phyloP scores from a whole-genome alignment of 2,329 filamentous ascomycete species.

The Pezicula rhizophila region DNA sequence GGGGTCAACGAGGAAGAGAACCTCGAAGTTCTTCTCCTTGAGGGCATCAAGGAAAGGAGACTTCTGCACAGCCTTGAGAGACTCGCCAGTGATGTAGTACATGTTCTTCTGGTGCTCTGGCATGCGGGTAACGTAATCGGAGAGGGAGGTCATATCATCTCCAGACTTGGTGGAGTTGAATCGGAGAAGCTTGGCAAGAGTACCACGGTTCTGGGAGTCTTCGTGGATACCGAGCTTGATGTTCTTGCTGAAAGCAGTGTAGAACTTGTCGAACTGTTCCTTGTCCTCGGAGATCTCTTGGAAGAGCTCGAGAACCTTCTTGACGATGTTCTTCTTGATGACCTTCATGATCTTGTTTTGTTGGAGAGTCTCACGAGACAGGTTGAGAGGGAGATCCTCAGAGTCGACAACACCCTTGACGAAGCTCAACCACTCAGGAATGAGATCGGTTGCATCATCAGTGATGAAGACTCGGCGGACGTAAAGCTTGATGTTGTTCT shows the following conservation, averaged over 20 bases:
- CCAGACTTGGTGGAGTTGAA: slow-evolving; percentile 99
- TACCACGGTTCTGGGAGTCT: slow-evolving; percentile 91
- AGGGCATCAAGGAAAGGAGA: slow-evolving; percentile 98
- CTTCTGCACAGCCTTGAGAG: slow-evolving; percentile 94
- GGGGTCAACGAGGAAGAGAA: slow-evolving; percentile 97
- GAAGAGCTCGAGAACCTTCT: slow-evolving; percentile 99
- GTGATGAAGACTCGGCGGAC: slow-evolving; percentile 99
- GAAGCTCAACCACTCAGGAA: slow-evolving; percentile 98
- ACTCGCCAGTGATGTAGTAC: slow-evolving; percentile 99
- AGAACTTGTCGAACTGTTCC: slow-evolving; percentile 99
- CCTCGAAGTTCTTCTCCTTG: slow-evolving; percentile 99
- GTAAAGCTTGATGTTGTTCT: slow-evolving; percentile 99
- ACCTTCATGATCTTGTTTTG: slow-evolving; percentile 99
- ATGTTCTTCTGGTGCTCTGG: slow-evolving; percentile 99
- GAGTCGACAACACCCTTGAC: slow-evolving; percentile 99
- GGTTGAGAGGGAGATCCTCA: slow-evolving; percentile 97
- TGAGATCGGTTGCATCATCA: slow-evolving; percentile 96
- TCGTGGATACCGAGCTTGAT: slow-evolving; percentile 99
- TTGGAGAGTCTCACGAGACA: slow-evolving; percentile 99
- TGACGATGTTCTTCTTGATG: slow-evolving; percentile 99
- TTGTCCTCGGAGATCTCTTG: slow-evolving; percentile 98
- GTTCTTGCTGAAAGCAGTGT: slow-evolving; percentile 99
- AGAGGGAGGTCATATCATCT: slow-evolving; percentile 88
- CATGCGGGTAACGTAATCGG: slow-evolving; percentile 99
- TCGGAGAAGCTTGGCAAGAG: slow-evolving; percentile 95